A percentile compares a stretch with the other conserved stretches of the same genome.
Conservation (phyloP, 2,329 filamentous ascomycete genomes). For the Aspergillus piperis region DNA sequence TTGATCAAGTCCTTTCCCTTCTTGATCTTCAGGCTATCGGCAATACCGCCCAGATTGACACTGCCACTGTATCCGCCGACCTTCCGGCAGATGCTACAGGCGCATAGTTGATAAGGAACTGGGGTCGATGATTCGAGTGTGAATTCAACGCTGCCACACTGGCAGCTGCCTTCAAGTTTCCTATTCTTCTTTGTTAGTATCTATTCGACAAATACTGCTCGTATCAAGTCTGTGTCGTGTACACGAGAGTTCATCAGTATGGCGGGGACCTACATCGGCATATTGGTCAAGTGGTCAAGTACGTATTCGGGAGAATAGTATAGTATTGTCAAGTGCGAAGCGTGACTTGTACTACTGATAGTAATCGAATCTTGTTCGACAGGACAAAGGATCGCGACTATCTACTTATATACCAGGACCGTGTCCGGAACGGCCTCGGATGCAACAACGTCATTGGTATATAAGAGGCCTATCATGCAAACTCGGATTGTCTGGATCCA, state of each 20-base stretch:
- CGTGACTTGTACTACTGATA: no score
- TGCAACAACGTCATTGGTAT: conserved; percentile 13
- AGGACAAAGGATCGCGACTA: neutral
- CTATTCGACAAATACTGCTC: neutral
- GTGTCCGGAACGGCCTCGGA: neutral
- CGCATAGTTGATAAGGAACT: conserved; percentile 52
- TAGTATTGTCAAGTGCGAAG: neutral
- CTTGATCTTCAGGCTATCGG: conserved; percentile 42
- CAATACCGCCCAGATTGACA: conserved; percentile 51
- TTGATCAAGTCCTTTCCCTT: conserved; percentile 49
- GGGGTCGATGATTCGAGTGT: conserved; percentile 49
- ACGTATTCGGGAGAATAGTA: neutral
- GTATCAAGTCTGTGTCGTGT: neutral
- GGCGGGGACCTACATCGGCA: neutral
- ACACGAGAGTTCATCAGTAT: neutral
- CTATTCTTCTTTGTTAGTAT: conserved; percentile 30
- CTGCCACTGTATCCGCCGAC: conserved; percentile 48
- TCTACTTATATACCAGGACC: neutral
- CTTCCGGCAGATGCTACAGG: conserved; percentile 54
- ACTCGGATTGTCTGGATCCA: conserved; percentile 1
- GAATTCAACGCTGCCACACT: conserved; percentile 52
- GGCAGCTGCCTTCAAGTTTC: conserved; percentile 52
- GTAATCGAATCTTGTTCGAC: no score
- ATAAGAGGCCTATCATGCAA: conserved; percentile 1
- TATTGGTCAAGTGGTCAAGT: neutral